phyloP scores from a whole-genome alignment of 2,329 filamentous ascomycete species.

The Ascochyta viciae-villosae region DNA sequence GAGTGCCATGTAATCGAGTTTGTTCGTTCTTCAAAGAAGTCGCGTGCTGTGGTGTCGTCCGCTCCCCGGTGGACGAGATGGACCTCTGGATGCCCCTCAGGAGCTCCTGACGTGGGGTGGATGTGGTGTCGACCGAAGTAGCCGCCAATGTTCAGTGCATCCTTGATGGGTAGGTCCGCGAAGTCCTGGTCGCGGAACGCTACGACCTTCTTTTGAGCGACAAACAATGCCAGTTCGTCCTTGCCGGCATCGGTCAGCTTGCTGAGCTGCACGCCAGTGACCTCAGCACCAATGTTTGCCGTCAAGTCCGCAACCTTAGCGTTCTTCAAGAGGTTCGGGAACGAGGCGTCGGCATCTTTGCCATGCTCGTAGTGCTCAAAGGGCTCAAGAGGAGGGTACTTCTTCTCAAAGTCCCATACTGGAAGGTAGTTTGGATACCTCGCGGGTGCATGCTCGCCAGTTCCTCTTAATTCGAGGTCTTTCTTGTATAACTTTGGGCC shows the following conservation, averaged over 20 bases:
- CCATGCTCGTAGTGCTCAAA: conserved; percentile 80
- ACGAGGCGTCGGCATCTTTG: conserved; percentile 73
- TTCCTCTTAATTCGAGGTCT: conserved; percentile 62
- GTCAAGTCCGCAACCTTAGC: conserved; percentile 68
- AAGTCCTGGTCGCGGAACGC: conserved; percentile 77
- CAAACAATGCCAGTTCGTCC: conserved; percentile 77
- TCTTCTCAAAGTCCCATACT: conserved; percentile 69
- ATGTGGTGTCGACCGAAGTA: conserved; percentile 86
- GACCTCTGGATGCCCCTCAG: conserved; percentile 74
- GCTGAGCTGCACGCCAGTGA: conserved; percentile 75
- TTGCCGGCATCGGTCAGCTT: conserved; percentile 72
- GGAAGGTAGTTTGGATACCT: conserved; percentile 77
- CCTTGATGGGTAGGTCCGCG: conserved; percentile 69
- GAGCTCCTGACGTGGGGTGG: conserved; percentile 78
- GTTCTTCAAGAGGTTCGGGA: conserved; percentile 70
- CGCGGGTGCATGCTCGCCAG: conserved; percentile 60
- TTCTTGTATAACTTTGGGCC: conserved; percentile 54
- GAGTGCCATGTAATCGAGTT: conserved; percentile 89
- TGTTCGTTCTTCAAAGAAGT: conserved; percentile 73
- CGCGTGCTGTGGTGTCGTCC: conserved; percentile 65
- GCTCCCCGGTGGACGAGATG: conserved; percentile 80
- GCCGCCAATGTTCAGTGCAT: conserved; percentile 72
- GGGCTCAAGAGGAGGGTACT: conserved; percentile 68
- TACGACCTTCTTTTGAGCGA: conserved; percentile 77
- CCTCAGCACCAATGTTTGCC: conserved; percentile 75